Percentiles rank a stretch among this genome's conserved stretches.
Conservation (phyloP, 2,329 filamentous ascomycete species). For the Fusarium sp. region DNA sequence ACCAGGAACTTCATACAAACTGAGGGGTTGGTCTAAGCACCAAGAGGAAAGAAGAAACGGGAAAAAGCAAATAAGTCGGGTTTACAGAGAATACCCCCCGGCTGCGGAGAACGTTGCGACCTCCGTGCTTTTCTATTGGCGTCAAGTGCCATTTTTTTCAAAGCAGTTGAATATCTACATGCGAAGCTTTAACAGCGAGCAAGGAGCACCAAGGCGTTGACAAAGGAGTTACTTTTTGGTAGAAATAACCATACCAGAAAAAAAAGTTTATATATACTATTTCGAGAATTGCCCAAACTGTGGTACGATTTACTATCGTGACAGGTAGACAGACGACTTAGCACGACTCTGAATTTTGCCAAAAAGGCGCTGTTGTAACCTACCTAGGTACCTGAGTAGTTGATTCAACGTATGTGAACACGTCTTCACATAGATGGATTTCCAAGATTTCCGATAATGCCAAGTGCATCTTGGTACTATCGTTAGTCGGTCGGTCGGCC, state of each 20-base stretch:
- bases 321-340: conserved; percentile 3
- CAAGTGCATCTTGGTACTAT: neutral
- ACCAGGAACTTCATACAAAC: conserved; percentile 25
- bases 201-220: conserved; percentile 42
- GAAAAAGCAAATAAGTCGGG: conserved; percentile 21
- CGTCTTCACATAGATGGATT: neutral
- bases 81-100: conserved; percentile 32
- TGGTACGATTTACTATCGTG: conserved; percentile 9
- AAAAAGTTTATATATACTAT: conserved; percentile 31
- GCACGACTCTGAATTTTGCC: neutral
- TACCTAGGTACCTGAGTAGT: neutral
- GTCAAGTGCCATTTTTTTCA: conserved; percentile 39
- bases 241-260: conserved; percentile 33
- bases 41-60: conserved; percentile 16
- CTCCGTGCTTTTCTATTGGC: conserved; percentile 35
- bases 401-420: neutral
- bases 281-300: neutral
- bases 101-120: conserved; percentile 31
- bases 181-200: conserved; percentile 39
- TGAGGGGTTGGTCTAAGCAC: conserved; percentile 17
- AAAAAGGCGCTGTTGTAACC: neutral
- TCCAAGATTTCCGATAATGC: neutral
- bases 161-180: conserved; percentile 35
- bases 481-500: conserved; percentile 34
- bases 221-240: conserved; percentile 26